Base-by-base conservation (phyloP, 2,329 filamentous ascomycete species). In the Ophiostoma quercus region DNA sequence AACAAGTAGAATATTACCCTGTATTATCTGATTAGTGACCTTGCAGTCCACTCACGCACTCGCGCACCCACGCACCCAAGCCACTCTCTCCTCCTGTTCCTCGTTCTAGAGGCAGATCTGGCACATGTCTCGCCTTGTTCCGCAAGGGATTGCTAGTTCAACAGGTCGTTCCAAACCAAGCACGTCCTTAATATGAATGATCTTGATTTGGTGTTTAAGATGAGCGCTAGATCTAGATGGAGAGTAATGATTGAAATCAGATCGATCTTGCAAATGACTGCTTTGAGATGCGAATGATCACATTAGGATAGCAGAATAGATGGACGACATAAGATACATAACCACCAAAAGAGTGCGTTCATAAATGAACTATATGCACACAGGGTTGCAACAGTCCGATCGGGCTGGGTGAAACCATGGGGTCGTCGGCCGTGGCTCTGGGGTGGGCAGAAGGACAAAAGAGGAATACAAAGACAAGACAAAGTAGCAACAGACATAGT, bases 121-220 rank as follows among this genome's bases (percentile, higher is more conserved):
- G 60, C 60, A 37, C 60, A 63, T 63, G 60, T 63, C 60, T 63
- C 60, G 60, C 60, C 60, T 63, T 16, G 60, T 37, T 63, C 60
- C 60, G 60, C 60, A 37, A 63, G 60, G 60, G 60, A 63, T 34
- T 32, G 60, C 60, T 63, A 63, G 60, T 63, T 11, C 29, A 37
- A 63, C 51, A 57, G 51, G 43, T 19, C 43, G 43, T 19, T 16
- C 51, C 9, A 57, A 57, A 57, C 51, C 22, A 25, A n/a, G 43
- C 43, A 47, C 43, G 43, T 47, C 43, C 51, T 57, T 57, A 22
- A 57, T 57, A 25, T 25, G 5, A 47, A 47, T 19, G 43, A 47
- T 47, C n/a, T 47, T 47, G 43, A 47, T 47, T 47, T 47, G 43
- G 43, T 8, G 7, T 47, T 47, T 16, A n/a, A 5, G 43, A 47